phyloP scores from a whole-genome alignment of 1,284 basidiomycete genomes.

The Ganoderma lingzhi region DNA sequence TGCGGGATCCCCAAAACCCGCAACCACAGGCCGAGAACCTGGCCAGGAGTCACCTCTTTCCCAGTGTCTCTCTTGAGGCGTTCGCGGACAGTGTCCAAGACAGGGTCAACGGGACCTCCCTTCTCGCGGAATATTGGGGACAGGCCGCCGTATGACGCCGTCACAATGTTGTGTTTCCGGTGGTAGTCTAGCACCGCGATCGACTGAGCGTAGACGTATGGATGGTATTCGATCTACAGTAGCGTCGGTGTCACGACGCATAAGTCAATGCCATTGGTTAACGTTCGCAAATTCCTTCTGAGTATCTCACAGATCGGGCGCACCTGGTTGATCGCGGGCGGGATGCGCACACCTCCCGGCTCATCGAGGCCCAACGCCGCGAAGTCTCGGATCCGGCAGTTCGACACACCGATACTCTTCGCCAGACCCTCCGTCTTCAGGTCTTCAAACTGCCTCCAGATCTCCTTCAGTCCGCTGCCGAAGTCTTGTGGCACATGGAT shows the following conservation, averaged over 20 bases:
- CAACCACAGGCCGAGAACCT: constrained; percentile 48
- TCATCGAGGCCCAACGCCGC: constrained; percentile 54
- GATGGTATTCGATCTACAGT: constrained; percentile 80
- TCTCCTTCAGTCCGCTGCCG: constrained; percentile 53
- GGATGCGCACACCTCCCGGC: constrained; percentile 37
- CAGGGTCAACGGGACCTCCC: constrained; percentile 62
- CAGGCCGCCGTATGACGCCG: constrained; percentile 74
- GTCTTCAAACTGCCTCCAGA: constrained; percentile 81
- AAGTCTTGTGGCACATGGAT: constrained; percentile 69
- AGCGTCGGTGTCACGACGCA: background rate
- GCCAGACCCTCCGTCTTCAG: constrained; percentile 72
- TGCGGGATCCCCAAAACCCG: constrained; percentile 41
- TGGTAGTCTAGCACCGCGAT: constrained; percentile 63
- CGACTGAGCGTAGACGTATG: constrained; percentile 73
- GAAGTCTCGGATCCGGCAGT: constrained; percentile 77
- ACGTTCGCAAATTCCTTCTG: background rate
- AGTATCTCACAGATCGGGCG: constrained; percentile 8
- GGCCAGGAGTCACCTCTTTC: constrained; percentile 42
- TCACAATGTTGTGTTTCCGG: constrained; percentile 68
- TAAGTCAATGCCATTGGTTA: background rate
- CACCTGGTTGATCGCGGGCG: constrained; percentile 85
- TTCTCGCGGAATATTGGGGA: constrained; percentile 64
- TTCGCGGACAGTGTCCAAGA: constrained; percentile 36
- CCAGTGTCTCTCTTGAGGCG: constrained; percentile 42
- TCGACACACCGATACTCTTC: constrained; percentile 86